Conservation (phyloP, 371 early-diverging fungal species). For the Blakeslea trispora region DNA sequence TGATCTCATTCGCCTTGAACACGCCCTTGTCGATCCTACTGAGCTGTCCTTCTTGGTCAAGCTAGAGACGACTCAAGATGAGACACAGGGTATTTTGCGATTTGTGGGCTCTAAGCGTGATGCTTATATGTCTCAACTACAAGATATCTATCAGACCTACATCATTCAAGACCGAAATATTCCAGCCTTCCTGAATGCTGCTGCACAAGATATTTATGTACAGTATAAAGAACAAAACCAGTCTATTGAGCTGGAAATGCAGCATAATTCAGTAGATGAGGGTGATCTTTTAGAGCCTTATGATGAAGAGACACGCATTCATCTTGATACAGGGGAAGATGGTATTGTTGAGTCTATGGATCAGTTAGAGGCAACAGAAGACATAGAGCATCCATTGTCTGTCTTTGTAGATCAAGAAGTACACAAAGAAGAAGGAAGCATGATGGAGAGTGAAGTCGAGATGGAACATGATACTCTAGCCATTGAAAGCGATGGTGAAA, state of each 20-base stretch:
- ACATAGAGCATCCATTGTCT: no score
- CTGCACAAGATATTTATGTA: slow-evolving; percentile 58
- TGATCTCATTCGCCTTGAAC: slow-evolving; percentile 71
- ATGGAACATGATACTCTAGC: not conserved
- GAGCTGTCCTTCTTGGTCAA: slow-evolving; percentile 69
- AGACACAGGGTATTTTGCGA: slow-evolving; percentile 44
- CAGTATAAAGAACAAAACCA: slow-evolving; percentile 3
- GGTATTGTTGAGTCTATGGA: not conserved
- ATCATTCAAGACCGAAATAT: slow-evolving; percentile 67
- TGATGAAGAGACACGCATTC: not conserved
- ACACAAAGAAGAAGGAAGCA: no score
- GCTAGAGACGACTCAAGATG: slow-evolving; percentile 55
- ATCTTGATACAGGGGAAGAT: not conserved
- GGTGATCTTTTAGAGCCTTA: not conserved
- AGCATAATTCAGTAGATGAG: not conserved
- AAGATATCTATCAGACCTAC: slow-evolving; percentile 61
- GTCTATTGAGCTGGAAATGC: not conserved
- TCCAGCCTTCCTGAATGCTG: slow-evolving; percentile 78
- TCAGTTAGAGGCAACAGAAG: no score
- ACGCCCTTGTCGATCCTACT: slow-evolving; percentile 54
- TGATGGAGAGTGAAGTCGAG: not conserved
- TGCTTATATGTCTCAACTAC: slow-evolving; percentile 53
- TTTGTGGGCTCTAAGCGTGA: slow-evolving; percentile 66
- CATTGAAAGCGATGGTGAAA: not conserved
- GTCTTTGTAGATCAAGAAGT: not conserved